Evolutionary conservation across 2,329 filamentous ascomycete genomes (phyloP).

Genomic region (Xylariaceae sp.): DNA sequence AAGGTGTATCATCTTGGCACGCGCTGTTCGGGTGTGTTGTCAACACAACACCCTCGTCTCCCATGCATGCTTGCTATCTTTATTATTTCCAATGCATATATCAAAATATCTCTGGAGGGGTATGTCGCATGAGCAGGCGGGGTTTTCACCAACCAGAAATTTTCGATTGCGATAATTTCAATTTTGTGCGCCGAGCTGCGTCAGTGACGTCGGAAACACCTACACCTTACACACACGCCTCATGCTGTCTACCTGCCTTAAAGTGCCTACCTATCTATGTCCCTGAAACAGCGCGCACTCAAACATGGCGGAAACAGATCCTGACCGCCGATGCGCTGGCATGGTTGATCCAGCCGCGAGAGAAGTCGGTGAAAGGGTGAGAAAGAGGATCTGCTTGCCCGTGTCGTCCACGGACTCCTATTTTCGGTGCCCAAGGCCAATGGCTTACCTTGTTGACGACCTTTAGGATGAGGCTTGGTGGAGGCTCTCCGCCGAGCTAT

Average conservation of each 20-base stretch:
- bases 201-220: conserved; percentile 18
- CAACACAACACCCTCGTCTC: too few species aligned
- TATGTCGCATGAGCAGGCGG: conserved; percentile 22
- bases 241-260: too few species aligned
- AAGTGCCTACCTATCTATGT: too few species aligned
- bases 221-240: conserved; percentile 3
- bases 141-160: conserved; percentile 20
- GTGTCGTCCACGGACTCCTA: conserved; percentile 21
- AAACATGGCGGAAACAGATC: conserved; percentile 15
- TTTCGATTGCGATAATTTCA: conserved; percentile 16
- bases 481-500: conserved; percentile 23
- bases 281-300: too few species aligned
- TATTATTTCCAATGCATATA: too few species aligned
- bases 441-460: conserved; percentile 17
- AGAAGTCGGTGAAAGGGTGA: conserved; percentile 28
- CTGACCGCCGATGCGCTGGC: conserved; percentile 19
- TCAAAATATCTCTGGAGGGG: conserved; percentile 8
- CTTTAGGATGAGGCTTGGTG: conserved; percentile 20
- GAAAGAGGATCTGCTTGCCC: conserved; percentile 24
- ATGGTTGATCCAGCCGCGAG: conserved; percentile 11
- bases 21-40: too few species aligned
- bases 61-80: too few species aligned
- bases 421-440: conserved; percentile 18
- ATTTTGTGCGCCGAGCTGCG: conserved; percentile 27
- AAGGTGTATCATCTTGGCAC: too few species aligned